These are phyloP conservation scores for Penicillium odoratum DNA, from an alignment of 495 filamentous ascomycete species.

Conservation along the genomic window DNA sequence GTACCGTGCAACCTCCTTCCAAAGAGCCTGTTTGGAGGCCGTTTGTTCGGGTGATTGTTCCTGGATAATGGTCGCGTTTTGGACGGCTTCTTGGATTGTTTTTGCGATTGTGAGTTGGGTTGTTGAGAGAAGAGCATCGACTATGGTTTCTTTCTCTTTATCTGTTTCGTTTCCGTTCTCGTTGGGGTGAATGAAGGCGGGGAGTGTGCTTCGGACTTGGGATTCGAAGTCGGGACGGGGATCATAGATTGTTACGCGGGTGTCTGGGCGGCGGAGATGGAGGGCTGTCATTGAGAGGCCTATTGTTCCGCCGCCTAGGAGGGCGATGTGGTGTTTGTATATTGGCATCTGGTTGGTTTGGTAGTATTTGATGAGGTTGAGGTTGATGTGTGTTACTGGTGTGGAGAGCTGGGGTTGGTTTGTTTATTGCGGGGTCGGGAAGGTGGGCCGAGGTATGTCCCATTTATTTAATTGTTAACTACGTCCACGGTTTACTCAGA, in stretches of 20 bases:
- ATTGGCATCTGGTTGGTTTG: neutral
- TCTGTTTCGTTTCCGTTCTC: slow-evolving; percentile 11
- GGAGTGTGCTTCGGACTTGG: slow-evolving; percentile 44
- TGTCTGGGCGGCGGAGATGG: slow-evolving; percentile 46
- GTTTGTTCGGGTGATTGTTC: slow-evolving; percentile 58
- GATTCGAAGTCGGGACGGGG: slow-evolving; percentile 50
- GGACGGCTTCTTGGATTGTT: slow-evolving; percentile 2
- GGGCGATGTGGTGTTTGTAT: slow-evolving; percentile 41
- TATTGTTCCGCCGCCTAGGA: slow-evolving; percentile 60
- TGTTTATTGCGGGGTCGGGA: no score
- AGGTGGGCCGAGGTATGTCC: no score
- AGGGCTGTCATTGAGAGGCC: slow-evolving; percentile 60
- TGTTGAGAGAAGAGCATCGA: slow-evolving; percentile 26
- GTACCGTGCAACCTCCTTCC: slow-evolving; percentile 45
- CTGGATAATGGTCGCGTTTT: slow-evolving; percentile 47
- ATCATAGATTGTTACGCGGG: slow-evolving; percentile 52
- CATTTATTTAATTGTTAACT: no score
- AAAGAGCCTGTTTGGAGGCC: slow-evolving; percentile 52
- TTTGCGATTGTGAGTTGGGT: slow-evolving; percentile 36
- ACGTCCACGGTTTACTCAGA: no score
- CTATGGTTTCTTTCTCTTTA: slow-evolving; percentile 20
- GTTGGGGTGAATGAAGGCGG: slow-evolving; percentile 22
- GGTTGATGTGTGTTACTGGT: no score
- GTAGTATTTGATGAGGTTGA: no score
- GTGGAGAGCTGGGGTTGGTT: no score